A percentile compares a stretch with the other conserved stretches of the same genome.
Evolutionary conservation across 148 eudicot species (phyloP).

Genomic region (Arbutus unedo): DNA sequence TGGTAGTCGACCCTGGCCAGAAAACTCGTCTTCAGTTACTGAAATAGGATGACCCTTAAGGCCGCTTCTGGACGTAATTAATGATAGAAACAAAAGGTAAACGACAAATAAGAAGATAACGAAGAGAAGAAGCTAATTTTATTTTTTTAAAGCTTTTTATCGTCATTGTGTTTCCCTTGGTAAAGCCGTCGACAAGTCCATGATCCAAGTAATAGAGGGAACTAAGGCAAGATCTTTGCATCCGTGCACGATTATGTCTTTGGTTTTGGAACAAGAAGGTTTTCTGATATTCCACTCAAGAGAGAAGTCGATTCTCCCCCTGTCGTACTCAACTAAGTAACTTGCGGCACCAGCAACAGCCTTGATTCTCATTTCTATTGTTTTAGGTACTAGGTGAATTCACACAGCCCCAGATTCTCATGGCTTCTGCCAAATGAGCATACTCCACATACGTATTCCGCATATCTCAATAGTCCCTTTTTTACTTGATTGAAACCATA

Average conservation of each 20-base stretch:
- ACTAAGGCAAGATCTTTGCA: too few species aligned
- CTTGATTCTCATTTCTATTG: neutral
- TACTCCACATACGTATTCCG: neutral
- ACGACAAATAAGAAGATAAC: neutral
- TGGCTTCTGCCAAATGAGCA: neutral
- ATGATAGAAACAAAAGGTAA: neutral
- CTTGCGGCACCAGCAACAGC: neutral
- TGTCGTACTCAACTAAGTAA: too few species aligned
- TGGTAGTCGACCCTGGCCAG: constrained; percentile 21
- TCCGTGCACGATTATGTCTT: too few species aligned
- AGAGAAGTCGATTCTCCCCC: too few species aligned
- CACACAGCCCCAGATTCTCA: neutral
- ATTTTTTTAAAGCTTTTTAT: neutral
- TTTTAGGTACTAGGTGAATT: neutral
- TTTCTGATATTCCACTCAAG: too few species aligned
- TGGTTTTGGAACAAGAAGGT: too few species aligned
- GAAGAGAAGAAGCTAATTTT: neutral
- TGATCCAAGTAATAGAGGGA: neutral
- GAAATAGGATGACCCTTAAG: neutral
- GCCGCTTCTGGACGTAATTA: neutral
- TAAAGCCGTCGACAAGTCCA: neutral
- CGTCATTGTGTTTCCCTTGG: neutral
- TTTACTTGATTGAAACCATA: neutral
- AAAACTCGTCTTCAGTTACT: neutral
- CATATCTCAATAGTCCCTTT: neutral